Percentiles rank a stretch among this genome's conserved stretches.
Conservation (phyloP, 352 stramenopile genomes). For the Hyphochytrium catenoides region DNA sequence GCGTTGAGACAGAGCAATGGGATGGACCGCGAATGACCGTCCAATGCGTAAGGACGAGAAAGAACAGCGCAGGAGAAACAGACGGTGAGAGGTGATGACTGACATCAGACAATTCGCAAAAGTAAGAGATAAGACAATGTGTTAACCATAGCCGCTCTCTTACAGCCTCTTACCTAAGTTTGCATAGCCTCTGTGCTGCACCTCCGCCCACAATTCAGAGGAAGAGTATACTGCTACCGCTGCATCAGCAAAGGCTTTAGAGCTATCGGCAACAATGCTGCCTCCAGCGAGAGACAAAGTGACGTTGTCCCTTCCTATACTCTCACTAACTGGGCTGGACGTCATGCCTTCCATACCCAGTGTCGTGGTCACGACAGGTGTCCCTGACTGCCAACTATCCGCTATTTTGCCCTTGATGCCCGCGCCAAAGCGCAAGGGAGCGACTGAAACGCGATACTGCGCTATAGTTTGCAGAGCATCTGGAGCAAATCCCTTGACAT, state of each 20-base stretch:
- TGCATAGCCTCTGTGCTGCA: conserved; percentile 1
- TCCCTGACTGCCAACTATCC: conserved; percentile 68
- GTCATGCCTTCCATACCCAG: conserved; percentile 67
- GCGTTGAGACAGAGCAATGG: too few relatives aligned
- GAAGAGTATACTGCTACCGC: conserved; percentile 23
- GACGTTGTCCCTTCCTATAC: too few relatives aligned
- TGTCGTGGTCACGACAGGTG: conserved; percentile 61
- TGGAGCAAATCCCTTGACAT: conserved; percentile 47
- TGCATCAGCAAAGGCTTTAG: conserved; percentile 16
- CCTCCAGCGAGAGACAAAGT: conserved; percentile 15
- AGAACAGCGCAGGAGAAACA: too few relatives aligned
- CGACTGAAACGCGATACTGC: conserved; percentile 42
- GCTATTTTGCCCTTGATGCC: conserved; percentile 86
- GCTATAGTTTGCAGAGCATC: conserved; percentile 39
- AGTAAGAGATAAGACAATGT: too few relatives aligned
- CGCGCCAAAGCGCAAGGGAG: conserved; percentile 70
- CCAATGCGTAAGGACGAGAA: too few relatives aligned
- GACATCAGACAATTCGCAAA: too few relatives aligned
- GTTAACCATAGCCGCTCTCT: too few relatives aligned
- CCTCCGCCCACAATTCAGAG: conserved; percentile 14
- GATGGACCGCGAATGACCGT: too few relatives aligned
- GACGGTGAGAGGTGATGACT: too few relatives aligned
- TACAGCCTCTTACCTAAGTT: conserved; percentile 10
- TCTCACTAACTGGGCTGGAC: too few relatives aligned
- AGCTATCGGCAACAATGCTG: conserved; percentile 20